These are phyloP conservation scores for Colletotrichum truncatum DNA, from an alignment of 2,329 filamentous ascomycete species.

Conservation along the genomic window DNA sequence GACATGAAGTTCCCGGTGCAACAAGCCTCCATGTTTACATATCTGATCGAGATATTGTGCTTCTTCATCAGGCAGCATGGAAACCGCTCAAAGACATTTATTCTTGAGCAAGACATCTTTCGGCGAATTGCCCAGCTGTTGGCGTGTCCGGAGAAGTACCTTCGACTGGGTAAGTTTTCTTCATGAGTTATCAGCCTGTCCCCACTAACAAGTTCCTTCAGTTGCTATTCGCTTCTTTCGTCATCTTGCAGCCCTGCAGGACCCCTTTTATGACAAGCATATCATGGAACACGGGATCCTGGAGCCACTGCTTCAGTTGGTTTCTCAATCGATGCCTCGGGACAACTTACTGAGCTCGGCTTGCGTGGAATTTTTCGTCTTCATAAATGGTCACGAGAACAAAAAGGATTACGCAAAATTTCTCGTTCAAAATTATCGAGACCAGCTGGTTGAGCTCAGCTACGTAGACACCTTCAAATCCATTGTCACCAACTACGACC, in stretches of 20 bases:
- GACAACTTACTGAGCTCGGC: conserved; percentile 96
- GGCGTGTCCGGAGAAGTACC: conserved; percentile 85
- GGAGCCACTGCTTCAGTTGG: conserved; percentile 84
- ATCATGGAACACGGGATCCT: conserved; percentile 84
- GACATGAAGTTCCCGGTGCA: conserved; percentile 80
- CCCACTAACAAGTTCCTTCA: conserved; percentile 42
- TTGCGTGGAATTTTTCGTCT: conserved; percentile 93
- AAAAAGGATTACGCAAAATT: conserved; percentile 85
- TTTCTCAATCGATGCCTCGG: conserved; percentile 85
- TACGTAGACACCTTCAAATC: conserved; percentile 88
- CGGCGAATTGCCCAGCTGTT: conserved; percentile 85
- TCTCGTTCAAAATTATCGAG: conserved; percentile 84
- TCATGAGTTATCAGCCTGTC: background rate
- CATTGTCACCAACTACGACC: conserved; percentile 80
- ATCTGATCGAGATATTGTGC: conserved; percentile 90
- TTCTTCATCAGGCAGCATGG: conserved; percentile 94
- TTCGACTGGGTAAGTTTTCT: conserved; percentile 78
- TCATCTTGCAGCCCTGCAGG: conserved; percentile 83
- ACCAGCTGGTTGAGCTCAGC: conserved; percentile 77
- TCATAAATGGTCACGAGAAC: conserved; percentile 78
- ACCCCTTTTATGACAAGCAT: conserved; percentile 90
- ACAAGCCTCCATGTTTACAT: conserved; percentile 89
- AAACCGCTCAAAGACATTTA: conserved; percentile 87
- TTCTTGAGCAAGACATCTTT: conserved; percentile 81
- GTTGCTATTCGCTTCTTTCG: conserved; percentile 95